A percentile compares a stretch with the other conserved stretches of the same genome.
Conservation (phyloP, 345 rosid genomes). For the Eucalyptus marginata region DNA sequence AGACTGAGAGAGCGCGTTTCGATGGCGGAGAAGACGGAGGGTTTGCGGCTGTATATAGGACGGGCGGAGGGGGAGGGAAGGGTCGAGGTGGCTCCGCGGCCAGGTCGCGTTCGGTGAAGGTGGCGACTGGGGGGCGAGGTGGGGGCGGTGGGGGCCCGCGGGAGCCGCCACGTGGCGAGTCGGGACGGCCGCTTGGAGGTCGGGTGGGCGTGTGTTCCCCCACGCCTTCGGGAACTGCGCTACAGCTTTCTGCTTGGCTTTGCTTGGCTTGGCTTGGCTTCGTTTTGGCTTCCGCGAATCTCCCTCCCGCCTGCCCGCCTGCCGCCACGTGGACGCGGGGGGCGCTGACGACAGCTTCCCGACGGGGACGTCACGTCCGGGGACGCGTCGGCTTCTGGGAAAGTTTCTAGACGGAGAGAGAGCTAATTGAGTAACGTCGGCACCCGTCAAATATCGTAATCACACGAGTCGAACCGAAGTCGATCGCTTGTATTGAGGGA, state of each 20-base stretch:
- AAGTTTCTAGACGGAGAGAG: neutral
- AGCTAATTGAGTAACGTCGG: neutral
- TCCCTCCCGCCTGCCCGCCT: neutral
- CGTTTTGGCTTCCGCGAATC: neutral
- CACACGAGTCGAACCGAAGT: rapidly evolving
- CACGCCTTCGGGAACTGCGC: neutral
- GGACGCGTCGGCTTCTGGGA: neutral
- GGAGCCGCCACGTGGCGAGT: neutral
- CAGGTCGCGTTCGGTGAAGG: neutral
- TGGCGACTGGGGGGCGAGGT: neutral
- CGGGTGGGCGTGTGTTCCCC: neutral
- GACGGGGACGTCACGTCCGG: neutral
- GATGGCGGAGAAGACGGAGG: neutral
- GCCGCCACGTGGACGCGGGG: neutral
- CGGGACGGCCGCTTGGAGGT: neutral
- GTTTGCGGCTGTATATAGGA: neutral
- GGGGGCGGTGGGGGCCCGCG: neutral
- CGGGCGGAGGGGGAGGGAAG: neutral
- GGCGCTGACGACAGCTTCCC: neutral
- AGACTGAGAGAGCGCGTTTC: no score
- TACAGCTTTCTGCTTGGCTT: no score
- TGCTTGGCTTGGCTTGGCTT: no score
- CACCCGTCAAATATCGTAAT: neutral
- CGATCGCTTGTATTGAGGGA: rapidly evolving
- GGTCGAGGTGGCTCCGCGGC: neutral